Base-by-base conservation (phyloP, 345 rosid species). In the Rubroshorea leprosula region DNA sequence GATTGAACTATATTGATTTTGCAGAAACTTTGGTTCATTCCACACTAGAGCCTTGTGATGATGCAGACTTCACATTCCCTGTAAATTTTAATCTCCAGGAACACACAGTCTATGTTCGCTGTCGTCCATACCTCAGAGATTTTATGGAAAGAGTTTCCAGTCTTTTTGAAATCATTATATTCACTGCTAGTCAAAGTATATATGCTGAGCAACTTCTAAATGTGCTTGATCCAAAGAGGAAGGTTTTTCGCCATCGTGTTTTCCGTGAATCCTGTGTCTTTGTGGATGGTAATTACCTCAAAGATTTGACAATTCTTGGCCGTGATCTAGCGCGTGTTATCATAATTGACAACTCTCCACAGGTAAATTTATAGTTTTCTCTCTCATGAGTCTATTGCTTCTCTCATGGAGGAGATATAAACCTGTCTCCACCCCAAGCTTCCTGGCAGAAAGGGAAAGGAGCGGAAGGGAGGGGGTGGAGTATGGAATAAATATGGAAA, bases 11-110 rank as follows among this genome's bases (percentile, higher is more conserved):
- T 57, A 51, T 66, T 49, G 21, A 19, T 21, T 66, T 62, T 22
- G 53, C 95, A 94, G 99, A 94, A 75, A 94, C 99, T 52, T 74
- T 94, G 73, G 99, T 94, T 72, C 99, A 94, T 62, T 90, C 99
- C 24, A 62, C 90, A 5, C 74, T 90, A 9, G 97, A 87, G 72
- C 96, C 89, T 20, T 90, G 96, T 57, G 83, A 70, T 29, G 85
- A 85, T 61, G 89, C 85, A 50, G 99, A 94, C 70, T 94, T 94
- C 72, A 85, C 97, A 49, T 94, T 94, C 72, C 85, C 89, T 47
- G 96, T 94, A 49, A 76, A 80, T 80, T 84, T 85, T 55, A 94
- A 90, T 68, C 80, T 74, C 35, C 85, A 90, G 54, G 83, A 94
- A 70, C 96, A 94, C 64, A 87, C 73, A 41, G 93, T 94, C 25